These are phyloP conservation scores for Gracilaria vermiculophylla DNA, from an alignment of 23 red algal species.

Conservation along the genomic window DNA sequence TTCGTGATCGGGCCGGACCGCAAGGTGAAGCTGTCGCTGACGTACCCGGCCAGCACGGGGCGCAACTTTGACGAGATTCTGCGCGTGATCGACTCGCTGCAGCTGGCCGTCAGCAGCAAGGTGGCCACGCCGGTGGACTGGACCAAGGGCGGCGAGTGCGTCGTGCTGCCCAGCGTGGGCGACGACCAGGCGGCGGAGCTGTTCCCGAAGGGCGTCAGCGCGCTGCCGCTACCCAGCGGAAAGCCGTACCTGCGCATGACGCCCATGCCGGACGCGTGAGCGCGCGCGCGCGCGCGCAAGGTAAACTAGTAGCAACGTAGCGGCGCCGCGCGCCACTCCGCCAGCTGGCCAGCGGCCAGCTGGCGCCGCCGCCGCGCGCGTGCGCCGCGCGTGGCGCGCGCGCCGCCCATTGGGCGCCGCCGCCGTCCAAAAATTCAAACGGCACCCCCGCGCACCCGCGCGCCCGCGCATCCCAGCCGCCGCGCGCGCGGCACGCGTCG, in stretches of 20 bases:
- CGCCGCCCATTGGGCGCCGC: neutral
- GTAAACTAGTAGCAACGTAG: neutral
- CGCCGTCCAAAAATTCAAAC: slow-evolving; percentile 16
- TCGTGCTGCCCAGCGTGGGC: slow-evolving; percentile 61
- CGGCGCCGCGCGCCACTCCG: neutral
- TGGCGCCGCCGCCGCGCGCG: neutral
- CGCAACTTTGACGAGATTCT: slow-evolving; percentile 90
- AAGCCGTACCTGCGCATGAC: slow-evolving; percentile 64
- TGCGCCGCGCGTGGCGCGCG: neutral
- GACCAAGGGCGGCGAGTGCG: slow-evolving; percentile 59
- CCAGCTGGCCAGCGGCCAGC: neutral
- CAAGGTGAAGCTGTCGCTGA: slow-evolving; percentile 72
- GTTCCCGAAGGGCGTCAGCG: slow-evolving; percentile 60
- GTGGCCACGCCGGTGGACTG: slow-evolving; percentile 87
- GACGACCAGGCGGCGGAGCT: slow-evolving; percentile 56
- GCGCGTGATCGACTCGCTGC: slow-evolving; percentile 77
- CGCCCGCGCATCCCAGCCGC: too few species aligned
- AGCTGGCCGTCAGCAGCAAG: slow-evolving; percentile 42
- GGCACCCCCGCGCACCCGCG: neutral
- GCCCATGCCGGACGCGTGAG: slow-evolving; percentile 42
- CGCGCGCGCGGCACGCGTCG: neutral
- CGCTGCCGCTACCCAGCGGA: slow-evolving; percentile 36
- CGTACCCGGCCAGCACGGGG: slow-evolving; percentile 72
- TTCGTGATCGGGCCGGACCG: slow-evolving; percentile 69
- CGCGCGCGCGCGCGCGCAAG: neutral